Evolutionary conservation across 73 alveolate species (phyloP).

Genomic region (Loxodes magnus): DNA sequence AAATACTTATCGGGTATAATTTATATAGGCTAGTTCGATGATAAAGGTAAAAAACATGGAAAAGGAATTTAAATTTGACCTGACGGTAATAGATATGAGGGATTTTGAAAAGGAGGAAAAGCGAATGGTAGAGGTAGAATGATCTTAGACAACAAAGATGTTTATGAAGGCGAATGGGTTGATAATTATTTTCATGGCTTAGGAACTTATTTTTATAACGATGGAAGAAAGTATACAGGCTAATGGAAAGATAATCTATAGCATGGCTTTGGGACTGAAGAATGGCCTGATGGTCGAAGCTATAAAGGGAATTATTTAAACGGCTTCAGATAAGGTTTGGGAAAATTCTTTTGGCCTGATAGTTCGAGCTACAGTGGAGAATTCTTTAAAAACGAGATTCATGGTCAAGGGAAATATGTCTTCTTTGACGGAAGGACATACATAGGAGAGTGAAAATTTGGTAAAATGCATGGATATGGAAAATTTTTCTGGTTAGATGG

Average conservation of each 20-base stretch:
- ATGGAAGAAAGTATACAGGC: neutral
- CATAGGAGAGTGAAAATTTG: conserved; percentile 5
- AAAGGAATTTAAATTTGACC: conserved; percentile 65
- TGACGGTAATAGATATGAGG: conserved; percentile 66
- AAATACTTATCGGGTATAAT: too few species aligned
- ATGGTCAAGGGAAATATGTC: conserved; percentile 11
- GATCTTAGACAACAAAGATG: neutral
- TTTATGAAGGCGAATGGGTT: conserved; percentile 8
- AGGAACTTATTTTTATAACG: neutral
- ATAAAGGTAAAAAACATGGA: too few species aligned
- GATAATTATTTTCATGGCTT: neutral
- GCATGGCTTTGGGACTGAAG: conserved; percentile 1
- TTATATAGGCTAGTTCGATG: too few species aligned
- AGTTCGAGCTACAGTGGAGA: conserved; percentile 7
- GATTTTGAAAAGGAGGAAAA: conserved; percentile 44
- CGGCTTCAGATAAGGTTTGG: neutral
- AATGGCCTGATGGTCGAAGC: conserved; percentile 5
- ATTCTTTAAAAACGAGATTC: conserved; percentile 5
- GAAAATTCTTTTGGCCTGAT: conserved; percentile 15
- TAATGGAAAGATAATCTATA: neutral
- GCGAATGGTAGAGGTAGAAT: conserved; percentile 42
- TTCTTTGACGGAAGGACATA: conserved; percentile 3
- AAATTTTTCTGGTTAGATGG: conserved; percentile 4
- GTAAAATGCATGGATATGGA: conserved; percentile 12
- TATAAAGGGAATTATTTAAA: neutral